These are phyloP conservation scores for Ogataea methylovora DNA, from an alignment of 805 yeast species.

Conservation along the genomic window DNA sequence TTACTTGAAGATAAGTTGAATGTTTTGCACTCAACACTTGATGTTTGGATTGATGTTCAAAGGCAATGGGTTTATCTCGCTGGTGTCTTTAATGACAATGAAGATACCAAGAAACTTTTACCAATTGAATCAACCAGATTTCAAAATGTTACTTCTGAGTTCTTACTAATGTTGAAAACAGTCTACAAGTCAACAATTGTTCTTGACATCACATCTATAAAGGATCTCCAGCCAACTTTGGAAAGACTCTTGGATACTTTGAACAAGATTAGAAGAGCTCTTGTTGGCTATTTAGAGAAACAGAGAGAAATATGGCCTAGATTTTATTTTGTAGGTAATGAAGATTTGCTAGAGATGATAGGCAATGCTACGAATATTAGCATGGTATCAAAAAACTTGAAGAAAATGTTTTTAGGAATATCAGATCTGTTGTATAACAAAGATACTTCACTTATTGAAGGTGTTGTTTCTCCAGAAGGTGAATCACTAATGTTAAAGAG, in stretches of 20 bases:
- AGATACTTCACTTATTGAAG: constrained; percentile 23
- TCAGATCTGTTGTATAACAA: constrained; percentile 27
- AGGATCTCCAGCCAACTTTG: constrained; percentile 40
- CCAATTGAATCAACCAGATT: constrained; percentile 69
- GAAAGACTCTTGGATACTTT: constrained; percentile 50
- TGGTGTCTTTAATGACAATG: constrained; percentile 61
- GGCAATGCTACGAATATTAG: constrained; percentile 50
- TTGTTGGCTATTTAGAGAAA: constrained; percentile 70
- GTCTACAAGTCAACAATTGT: constrained; percentile 42
- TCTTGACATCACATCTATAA: constrained; percentile 45
- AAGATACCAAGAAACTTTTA: constrained; percentile 52
- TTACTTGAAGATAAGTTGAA: constrained; percentile 53
- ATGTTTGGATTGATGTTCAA: constrained; percentile 77
- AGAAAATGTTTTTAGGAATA: constrained; percentile 68
- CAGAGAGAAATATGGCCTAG: constrained; percentile 76
- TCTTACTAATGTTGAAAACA: constrained; percentile 41
- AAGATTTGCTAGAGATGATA: constrained; percentile 75
- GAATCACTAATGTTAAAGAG: constrained; percentile 41
- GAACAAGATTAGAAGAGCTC: constrained; percentile 49
- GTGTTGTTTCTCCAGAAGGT: constrained; percentile 56
- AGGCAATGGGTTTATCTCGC: constrained; percentile 82
- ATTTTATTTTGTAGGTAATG: constrained; percentile 84
- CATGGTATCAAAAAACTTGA: constrained; percentile 49
- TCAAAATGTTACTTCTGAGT: constrained; percentile 53
- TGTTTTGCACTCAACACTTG: constrained; percentile 42